Conservation (phyloP, 768 basidiomycete species). For the Lactarius trivialis region DNA sequence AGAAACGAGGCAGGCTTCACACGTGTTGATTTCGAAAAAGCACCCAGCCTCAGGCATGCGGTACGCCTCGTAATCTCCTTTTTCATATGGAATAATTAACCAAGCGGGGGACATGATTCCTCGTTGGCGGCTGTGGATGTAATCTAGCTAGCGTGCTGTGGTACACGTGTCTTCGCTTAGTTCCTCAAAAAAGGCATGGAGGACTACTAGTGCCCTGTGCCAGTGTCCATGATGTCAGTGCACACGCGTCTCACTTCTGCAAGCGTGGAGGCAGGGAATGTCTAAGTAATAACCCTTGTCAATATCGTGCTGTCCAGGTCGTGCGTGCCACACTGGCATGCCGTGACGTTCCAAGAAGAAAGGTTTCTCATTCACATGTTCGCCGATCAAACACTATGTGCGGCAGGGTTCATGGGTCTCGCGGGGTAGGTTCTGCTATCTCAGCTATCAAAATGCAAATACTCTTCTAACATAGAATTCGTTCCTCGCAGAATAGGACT, state of each 20-base stretch:
- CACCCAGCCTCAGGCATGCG: background rate
- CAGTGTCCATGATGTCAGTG: background rate
- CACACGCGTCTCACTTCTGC: background rate
- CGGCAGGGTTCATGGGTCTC: background rate
- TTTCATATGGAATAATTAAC: too few species aligned
- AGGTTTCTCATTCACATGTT: background rate
- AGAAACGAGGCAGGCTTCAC: background rate
- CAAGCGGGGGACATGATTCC: background rate
- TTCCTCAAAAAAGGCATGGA: background rate
- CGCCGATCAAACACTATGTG: background rate
- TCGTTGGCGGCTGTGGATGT: background rate
- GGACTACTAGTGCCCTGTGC: background rate
- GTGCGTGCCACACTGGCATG: background rate
- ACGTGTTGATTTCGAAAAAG: background rate
- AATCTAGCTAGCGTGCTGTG: too few species aligned
- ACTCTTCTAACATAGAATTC: background rate
- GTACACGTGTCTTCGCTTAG: background rate
- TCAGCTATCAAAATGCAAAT: background rate
- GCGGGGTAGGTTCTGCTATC: background rate
- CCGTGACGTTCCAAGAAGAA: background rate
- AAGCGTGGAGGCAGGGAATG: background rate
- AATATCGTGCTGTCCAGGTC: background rate
- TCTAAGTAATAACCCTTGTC: background rate
- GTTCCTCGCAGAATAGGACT: background rate
- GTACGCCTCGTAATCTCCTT: background rate